Percentiles rank a stretch among this genome's conserved stretches.
phyloP scores from a whole-genome alignment of 352 stramenopile species.

The Plasmopara muralis region DNA sequence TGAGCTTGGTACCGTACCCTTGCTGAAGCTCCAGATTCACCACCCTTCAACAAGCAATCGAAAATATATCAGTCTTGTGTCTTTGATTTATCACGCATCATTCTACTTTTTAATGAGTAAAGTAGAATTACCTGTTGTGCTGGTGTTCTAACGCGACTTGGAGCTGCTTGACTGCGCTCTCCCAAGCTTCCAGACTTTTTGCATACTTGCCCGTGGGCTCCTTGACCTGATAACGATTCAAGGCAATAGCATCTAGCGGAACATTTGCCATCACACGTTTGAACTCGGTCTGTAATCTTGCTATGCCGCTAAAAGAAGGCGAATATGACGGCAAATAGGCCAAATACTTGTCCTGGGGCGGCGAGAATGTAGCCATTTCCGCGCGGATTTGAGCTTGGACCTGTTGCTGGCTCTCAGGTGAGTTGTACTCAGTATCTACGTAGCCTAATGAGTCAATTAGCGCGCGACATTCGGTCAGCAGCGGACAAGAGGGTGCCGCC shows the following conservation, averaged over 20 bases:
- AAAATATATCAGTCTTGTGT: background rate
- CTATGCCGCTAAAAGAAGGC: slow-evolving; percentile 43
- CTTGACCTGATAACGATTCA: slow-evolving; percentile 60
- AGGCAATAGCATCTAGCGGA: slow-evolving; percentile 59
- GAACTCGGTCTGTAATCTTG: slow-evolving; percentile 61
- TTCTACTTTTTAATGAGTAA: slow-evolving; percentile 4
- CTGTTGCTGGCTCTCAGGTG: slow-evolving; percentile 32
- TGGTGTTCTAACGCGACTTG: slow-evolving; percentile 54
- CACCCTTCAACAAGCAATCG: slow-evolving; percentile 23
- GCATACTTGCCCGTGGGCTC: slow-evolving; percentile 35
- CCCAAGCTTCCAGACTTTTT: slow-evolving; percentile 45
- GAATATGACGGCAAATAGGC: slow-evolving; percentile 52
- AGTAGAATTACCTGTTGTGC: slow-evolving; percentile 36
- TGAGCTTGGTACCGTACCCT: slow-evolving; percentile 59
- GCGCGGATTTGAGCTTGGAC: slow-evolving; percentile 64
- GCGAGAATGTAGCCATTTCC: slow-evolving; percentile 65
- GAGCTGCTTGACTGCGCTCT: slow-evolving; percentile 40
- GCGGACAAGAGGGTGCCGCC: slow-evolving; percentile 36
- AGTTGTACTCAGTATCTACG: slow-evolving; percentile 61
- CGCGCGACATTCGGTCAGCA: slow-evolving; percentile 52
- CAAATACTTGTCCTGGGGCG: slow-evolving; percentile 43
- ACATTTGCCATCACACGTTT: slow-evolving; percentile 64
- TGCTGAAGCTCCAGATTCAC: slow-evolving; percentile 74
- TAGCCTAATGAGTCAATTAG: slow-evolving; percentile 75
- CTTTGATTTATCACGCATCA: slow-evolving; percentile 8